Evolutionary conservation across 1,284 basidiomycete genomes (phyloP).

Genomic region (Porogramme epimiltina): DNA sequence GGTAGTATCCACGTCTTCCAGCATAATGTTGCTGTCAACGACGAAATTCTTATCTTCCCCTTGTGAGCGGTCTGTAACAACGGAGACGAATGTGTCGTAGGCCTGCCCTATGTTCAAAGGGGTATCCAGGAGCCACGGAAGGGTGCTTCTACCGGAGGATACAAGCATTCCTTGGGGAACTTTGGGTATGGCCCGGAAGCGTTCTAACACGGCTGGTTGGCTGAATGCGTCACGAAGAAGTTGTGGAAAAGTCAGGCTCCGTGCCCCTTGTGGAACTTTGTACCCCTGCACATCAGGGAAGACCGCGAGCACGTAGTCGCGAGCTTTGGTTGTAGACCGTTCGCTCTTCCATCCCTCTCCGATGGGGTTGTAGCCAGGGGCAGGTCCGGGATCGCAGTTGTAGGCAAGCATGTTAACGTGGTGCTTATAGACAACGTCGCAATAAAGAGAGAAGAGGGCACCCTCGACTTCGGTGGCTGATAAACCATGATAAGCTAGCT

Average conservation of each 20-base stretch:
- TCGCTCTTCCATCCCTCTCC: neutral
- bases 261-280: neutral
- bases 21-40: too few species aligned
- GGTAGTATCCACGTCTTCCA: too few species aligned
- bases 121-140: too few species aligned
- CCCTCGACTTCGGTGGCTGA: neutral
- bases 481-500: neutral
- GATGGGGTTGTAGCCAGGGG: neutral
- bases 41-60: too few species aligned
- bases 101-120: too few species aligned
- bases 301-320: slow-evolving; percentile 1
- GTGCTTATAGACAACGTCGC: neutral
- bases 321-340: neutral
- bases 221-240: neutral
- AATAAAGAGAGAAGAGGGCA: neutral
- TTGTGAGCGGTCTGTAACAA: too few species aligned
- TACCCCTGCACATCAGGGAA: neutral
- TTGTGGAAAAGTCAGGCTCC: neutral
- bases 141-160: too few species aligned
- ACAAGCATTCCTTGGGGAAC: neutral
- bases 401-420: neutral
- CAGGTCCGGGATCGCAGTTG: neutral
- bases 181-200: neutral
- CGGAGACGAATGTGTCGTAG: too few species aligned
- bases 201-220: neutral